Evolutionary conservation across 495 filamentous ascomycete species (phyloP), one percentile per base, ranked within the genome.

Genomic region (Penicillium lividum): DNA sequence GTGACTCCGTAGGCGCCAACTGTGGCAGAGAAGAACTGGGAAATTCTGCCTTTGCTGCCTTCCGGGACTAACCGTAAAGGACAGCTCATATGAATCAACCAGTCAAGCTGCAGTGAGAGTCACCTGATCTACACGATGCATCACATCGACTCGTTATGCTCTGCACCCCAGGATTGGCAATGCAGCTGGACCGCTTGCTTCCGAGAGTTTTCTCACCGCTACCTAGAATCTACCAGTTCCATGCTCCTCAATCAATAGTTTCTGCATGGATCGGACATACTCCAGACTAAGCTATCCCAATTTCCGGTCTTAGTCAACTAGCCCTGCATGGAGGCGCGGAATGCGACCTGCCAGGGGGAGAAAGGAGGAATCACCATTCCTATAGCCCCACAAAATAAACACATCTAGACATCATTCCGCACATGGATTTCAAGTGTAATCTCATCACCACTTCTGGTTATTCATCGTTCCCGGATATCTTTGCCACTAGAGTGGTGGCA

Each of bases 141-240:
- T 62, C 55, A 54, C 54, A 54, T 59, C 51, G 16, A 43, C 33
- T 48, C 5, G 11, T 44, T 10, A 0, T 16, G 34, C 34, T 31
- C 49, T 62, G 60, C 40, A 62, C 60, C 60, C 60, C 60, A 58
- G 60, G 31, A 54, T 57, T 54, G 45, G 38, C 53, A 51, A 52
- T 54, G 49, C 49, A 53, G 47, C 57, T 60, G 51, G 47, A 45
- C 33, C 42, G 53, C 53, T 46, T 53, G 36, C 51, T 45, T 54
- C 42, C 53, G 40, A 45, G 28, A 8, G 10, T 36, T 43, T 16
- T 36, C 53, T 47, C 53, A 55, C 53, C 53, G 53, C 53, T 55
- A 55, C 27, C 27, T 55, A 46, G 40, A 22, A 18, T 15, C n/a
- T 55, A 55, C 53, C 40, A 55, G 29, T 47, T 33, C 25, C 16